Evolutionary conservation across 306 rosid genomes (phyloP).

Genomic region (Quercus rubra): DNA sequence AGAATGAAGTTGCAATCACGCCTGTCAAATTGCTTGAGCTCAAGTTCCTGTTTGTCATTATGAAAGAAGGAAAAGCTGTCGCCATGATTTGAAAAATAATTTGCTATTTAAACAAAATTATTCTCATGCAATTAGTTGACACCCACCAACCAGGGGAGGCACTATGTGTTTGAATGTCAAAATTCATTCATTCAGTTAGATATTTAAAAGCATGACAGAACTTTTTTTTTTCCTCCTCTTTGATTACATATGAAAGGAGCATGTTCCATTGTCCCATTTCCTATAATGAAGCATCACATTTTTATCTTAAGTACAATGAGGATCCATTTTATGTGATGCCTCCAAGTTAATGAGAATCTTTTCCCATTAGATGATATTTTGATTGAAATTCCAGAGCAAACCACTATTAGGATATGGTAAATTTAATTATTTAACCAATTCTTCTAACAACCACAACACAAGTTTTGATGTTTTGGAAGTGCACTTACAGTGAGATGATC

Average conservation of each 20-base stretch:
- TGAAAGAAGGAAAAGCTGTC: too few species aligned
- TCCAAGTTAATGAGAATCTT: too few species aligned
- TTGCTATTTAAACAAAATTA: too few species aligned
- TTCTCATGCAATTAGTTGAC: neutral
- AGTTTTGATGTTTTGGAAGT: neutral
- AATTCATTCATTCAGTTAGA: neutral
- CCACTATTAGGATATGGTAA: too few species aligned
- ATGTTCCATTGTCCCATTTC: too few species aligned
- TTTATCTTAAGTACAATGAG: neutral
- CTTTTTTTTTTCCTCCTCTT: too few species aligned
- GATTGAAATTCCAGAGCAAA: neutral
- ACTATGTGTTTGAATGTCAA: neutral
- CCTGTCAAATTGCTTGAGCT: constrained; percentile 8
- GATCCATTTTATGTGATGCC: too few species aligned
- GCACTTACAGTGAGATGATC: neutral
- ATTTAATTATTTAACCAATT: too few species aligned
- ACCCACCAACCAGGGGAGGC: neutral
- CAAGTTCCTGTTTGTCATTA: too few species aligned
- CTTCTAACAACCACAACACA: neutral
- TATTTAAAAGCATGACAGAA: too few species aligned
- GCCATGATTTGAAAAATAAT: too few species aligned
- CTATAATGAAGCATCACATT: neutral
- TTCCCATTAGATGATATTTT: neutral
- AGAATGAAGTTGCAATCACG: constrained; percentile 5
- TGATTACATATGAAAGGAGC: too few species aligned